Evolutionary conservation across 2,329 filamentous ascomycete genomes (phyloP).

Genomic region (Phoma sp.): DNA sequence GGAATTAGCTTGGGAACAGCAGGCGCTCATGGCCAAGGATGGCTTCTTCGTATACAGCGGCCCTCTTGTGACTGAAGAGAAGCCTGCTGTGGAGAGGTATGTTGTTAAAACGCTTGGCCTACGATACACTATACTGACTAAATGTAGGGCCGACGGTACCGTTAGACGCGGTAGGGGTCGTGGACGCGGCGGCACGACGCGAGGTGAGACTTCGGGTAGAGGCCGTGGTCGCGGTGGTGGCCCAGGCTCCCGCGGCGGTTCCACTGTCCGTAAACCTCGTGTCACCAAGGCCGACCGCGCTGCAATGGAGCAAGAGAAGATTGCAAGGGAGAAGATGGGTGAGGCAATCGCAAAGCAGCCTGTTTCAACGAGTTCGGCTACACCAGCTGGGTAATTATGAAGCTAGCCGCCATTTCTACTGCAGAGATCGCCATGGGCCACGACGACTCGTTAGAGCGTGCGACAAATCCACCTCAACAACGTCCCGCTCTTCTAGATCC

Average conservation of each 20-base stretch:
- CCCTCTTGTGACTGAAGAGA: constrained; percentile 86
- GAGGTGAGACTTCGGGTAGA: constrained; percentile 49
- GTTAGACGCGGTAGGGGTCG: constrained; percentile 70
- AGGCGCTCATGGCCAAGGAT: constrained; percentile 90
- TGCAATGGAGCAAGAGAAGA: constrained; percentile 80
- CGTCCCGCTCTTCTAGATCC: background rate
- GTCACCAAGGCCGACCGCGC: constrained; percentile 86
- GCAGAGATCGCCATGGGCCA: background rate
- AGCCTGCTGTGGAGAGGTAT: constrained; percentile 69
- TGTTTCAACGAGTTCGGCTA: constrained; percentile 21
- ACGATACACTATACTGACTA: constrained; percentile 33
- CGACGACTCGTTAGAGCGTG: background rate
- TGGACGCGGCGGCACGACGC: constrained; percentile 57
- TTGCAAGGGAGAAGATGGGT: constrained; percentile 68
- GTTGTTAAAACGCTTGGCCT: constrained; percentile 22
- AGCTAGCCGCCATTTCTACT: background rate
- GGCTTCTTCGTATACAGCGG: constrained; percentile 99
- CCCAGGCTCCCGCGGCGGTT: constrained; percentile 77
- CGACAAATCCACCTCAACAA: too few species aligned
- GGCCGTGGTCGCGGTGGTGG: constrained; percentile 58
- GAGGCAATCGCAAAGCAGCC: constrained; percentile 38
- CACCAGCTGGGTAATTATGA: constrained; percentile 14
- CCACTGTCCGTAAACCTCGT: constrained; percentile 78
- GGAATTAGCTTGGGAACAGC: constrained; percentile 92
- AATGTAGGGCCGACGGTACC: constrained; percentile 70